These are phyloP conservation scores for Escallonia herrerae DNA, from an alignment of 129 eudicot genomes.

Conservation along the genomic window DNA sequence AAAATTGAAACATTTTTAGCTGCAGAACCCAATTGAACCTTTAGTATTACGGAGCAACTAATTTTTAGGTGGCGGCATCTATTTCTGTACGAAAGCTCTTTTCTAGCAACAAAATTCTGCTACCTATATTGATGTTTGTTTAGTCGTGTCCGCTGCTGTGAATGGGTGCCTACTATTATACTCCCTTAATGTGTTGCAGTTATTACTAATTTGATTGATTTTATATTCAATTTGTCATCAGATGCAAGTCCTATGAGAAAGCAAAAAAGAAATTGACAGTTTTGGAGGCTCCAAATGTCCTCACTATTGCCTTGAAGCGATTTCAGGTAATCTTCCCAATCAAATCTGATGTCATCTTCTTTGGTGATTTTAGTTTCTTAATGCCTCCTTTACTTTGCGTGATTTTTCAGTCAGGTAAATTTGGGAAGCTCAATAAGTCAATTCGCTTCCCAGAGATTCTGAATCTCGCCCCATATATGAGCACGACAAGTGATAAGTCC, in stretches of 20 bases:
- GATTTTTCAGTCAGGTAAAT: slow-evolving; percentile 63
- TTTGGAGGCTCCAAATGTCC: slow-evolving; percentile 85
- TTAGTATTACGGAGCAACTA: no score
- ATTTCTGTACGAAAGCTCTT: no score
- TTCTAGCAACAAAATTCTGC: no score
- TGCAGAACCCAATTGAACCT: no score
- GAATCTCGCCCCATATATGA: slow-evolving; percentile 71
- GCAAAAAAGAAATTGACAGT: slow-evolving; percentile 72
- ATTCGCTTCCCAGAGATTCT: slow-evolving; percentile 75
- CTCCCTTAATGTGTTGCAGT: neutral
- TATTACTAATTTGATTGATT: neutral
- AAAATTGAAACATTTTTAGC: no score
- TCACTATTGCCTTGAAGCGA: slow-evolving; percentile 81
- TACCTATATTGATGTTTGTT: no score
- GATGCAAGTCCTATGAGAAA: slow-evolving; percentile 88
- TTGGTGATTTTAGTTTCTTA: neutral
- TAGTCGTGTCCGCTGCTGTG: no score
- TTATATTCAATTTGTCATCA: slow-evolving; percentile 13
- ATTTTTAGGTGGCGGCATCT: no score
- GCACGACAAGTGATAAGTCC: slow-evolving; percentile 65
- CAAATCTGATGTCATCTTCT: neutral
- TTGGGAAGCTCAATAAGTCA: slow-evolving; percentile 74
- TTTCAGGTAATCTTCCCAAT: slow-evolving; percentile 55
- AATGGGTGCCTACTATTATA: neutral
- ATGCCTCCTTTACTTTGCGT: neutral